Base-by-base conservation (phyloP, 2,329 filamentous ascomycete genomes). In the Eurotiales sp. region DNA sequence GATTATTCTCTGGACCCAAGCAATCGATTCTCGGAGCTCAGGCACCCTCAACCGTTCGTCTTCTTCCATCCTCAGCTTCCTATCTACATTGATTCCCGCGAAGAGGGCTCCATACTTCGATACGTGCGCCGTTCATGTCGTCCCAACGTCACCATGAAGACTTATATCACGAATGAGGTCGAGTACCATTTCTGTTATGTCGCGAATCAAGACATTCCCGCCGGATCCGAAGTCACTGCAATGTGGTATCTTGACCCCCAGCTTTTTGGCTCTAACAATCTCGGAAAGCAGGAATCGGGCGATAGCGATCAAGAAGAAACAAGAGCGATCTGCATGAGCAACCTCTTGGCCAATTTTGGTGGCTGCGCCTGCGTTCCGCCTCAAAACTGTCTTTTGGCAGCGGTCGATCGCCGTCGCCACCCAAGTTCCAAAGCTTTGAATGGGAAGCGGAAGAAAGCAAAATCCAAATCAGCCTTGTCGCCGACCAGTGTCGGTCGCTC, bases 121-220 rank as follows among this genome's bases (percentile, higher is more conserved):
- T 96, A 93, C 65, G 84, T 95, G n/a, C 84, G 93, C 51, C 83
- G 92, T 58, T 97, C 93, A 62, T 99, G 93, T 73, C 84, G 82
- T 55, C 89, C 93, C 1, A 99, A 97, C 63, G 83, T 93, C n/a
- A 80, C 82, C 27, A 77, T 97, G 61, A 91, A 93, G 65, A 95
- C 91, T 0, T 88, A 90, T 58, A 81, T 96, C 43, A 88, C 88
- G 1, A 85, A 84, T 42, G 79, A 81, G 3, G 85, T 84, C 1
- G 86, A 92, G 58, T 95, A 92, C 64, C 89, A 93, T 64, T 96
- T 97, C 68, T 96, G 92, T 81, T 85, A 96, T 56, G 83, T 96
- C 53, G 90, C 90, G 60, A 88, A 88, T 59, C 81, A 87, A 48
- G 79, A 85, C 32, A 90, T 97, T 51, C 70, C 78, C 14, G 75